phyloP scores from a whole-genome alignment of 805 yeast species.

The Teunomyces cretensis region DNA sequence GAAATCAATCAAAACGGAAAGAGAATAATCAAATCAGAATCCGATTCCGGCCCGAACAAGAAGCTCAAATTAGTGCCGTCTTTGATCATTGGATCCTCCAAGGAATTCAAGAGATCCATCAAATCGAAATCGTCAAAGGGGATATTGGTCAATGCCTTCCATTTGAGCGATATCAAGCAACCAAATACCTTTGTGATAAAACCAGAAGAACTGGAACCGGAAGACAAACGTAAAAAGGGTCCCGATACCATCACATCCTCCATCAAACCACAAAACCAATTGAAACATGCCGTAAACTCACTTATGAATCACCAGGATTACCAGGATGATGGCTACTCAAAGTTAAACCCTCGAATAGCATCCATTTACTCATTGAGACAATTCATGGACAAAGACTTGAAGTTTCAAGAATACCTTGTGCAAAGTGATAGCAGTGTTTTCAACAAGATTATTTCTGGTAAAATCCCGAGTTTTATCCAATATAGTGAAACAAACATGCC shows the following conservation, averaged over 20 bases:
- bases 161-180: constrained; percentile 43
- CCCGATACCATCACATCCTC: constrained; percentile 8
- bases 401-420: constrained; percentile 35
- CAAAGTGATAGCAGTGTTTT: constrained; percentile 10
- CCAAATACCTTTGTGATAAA: constrained; percentile 17
- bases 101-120: constrained; percentile 46
- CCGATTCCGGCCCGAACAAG: background rate
- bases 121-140: constrained; percentile 51
- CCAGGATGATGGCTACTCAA: constrained; percentile 16
- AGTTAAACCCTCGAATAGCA: constrained; percentile 33
- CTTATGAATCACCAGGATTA: constrained; percentile 3
- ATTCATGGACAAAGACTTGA: constrained; percentile 55
- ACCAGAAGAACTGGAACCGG: constrained; percentile 2
- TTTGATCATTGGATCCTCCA: constrained; percentile 45
- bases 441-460: constrained; percentile 6
- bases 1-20: background rate
- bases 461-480: constrained; percentile 6
- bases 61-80: constrained; percentile 21
- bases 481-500: constrained; percentile 12
- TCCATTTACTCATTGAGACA: constrained; percentile 56
- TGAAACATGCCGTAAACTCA: constrained; percentile 10
- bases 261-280: constrained; percentile 12
- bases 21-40: background rate
- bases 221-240: constrained; percentile 7
- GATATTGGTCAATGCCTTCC: constrained; percentile 48